These are phyloP conservation scores for Helotiales sp. DNA, from an alignment of 2,329 filamentous ascomycete species.

Conservation along the genomic window DNA sequence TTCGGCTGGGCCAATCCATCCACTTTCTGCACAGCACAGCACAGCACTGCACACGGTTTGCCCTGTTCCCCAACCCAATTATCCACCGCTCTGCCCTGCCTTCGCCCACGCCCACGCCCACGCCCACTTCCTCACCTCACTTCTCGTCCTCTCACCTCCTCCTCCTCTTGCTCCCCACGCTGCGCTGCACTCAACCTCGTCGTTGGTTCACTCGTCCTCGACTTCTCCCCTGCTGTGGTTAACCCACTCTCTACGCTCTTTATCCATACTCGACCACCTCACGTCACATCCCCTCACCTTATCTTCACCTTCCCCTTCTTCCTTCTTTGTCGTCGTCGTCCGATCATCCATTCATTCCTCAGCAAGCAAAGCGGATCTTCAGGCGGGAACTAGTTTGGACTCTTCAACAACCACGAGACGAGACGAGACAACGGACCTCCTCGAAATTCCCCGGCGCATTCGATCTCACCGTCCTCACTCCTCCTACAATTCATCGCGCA, in stretches of 20 bases:
- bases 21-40: not conserved
- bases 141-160: not conserved
- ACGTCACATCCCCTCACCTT: not conserved
- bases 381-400: conserved; percentile 9
- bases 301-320: not conserved
- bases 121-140: not conserved
- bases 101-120: not conserved
- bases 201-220: conserved; percentile 6
- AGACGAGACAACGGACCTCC: not conserved
- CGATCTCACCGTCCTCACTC: not conserved
- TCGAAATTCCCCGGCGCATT: not conserved
- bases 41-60: not conserved
- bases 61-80: not conserved
- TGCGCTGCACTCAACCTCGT: not conserved
- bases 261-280: not conserved
- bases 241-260: conserved; percentile 6
- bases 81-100: not conserved
- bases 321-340: not conserved
- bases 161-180: not conserved
- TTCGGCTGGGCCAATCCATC: conserved; percentile 1
- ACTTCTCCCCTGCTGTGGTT: not conserved
- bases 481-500: not conserved
- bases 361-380: not conserved
- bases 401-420: conserved; percentile 6
- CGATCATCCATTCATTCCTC: conserved; percentile 1